Evolutionary conservation across 768 basidiomycete species (phyloP), one percentile per base, ranked within the genome.

Genomic region (Psilocybe cubensis): DNA sequence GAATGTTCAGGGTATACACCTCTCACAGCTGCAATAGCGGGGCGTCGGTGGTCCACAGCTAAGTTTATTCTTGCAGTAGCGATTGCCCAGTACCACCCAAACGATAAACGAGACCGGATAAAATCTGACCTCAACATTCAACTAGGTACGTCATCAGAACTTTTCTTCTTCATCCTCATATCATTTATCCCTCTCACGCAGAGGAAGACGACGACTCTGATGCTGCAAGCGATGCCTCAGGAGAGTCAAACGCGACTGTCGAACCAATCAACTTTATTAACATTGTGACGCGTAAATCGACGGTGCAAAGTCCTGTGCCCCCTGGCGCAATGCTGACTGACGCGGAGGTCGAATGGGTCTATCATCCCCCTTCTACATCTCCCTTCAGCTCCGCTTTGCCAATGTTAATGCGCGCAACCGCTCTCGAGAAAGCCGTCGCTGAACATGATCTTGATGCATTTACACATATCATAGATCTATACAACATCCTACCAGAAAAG

Each of bases 51-150:
- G 85, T 73, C 76, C 5, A 83, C 84, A 0, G 85, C 83, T 1
- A 79, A 77, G n/a, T 69, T 86, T 8, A 76, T 88, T n/a, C 63
- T 87, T 23, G 80, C 82, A 1, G 84, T 86, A 57, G 78, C 83
- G 4, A 69, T 70, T 1, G 80, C 84, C 10, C 86, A 88, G 64
- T 83, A 83, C 58, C 72, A 78, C n/a, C 70, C 76, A 2, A 64
- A 72, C 0, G 71, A 78, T 7, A 62, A 73, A 3, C 59, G 74
- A 9, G 69, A 71, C 5, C 67, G 68, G 55, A 46, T 68, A 11
- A 71, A 71, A 38, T 80, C 79, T 59, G 70, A 67, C 6, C 59
- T 68, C 4, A 64, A 68, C 23, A 66, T 80, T 40, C 61, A 67
- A n/a, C 56, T 78, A 31, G 76, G 78, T 81, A 55, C n/a, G n/a